Base-by-base conservation (phyloP, 2,329 filamentous ascomycete genomes). In the Tolypocladium cylindrosporum region DNA sequence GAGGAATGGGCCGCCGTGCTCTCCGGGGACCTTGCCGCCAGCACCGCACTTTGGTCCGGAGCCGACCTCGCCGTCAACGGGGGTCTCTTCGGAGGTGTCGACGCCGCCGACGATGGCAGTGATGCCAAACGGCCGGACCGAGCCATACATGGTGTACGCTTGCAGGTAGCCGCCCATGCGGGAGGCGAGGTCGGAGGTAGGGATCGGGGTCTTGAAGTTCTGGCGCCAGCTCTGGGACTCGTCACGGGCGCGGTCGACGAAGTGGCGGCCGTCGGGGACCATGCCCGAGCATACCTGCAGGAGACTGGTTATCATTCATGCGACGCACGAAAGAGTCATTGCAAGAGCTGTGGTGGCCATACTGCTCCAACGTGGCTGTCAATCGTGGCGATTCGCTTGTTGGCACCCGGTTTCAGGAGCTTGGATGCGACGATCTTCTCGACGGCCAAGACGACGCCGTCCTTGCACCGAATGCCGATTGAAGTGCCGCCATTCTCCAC, bases 401-500 rank as follows among this genome's bases (percentile, higher is more conserved):
- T 99, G 69, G 92, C 91, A 69, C 89, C 89, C 34, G 91, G 85
- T 79, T 97, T 97, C 69, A 97, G 82, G 66, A 99, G 85, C 80
- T 97, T 97, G 75, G 92, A 97, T 63, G 87, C 85, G 74, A 97
- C 85, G 70, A 97, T 87, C 83, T 99, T 99, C 81, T 99, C 94
- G 61, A 96, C 87, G 48, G 94, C 94, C 65, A 99, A 83, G 62
- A 99, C 91, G 56, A 99, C 90, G 63, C 94, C 94, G 74, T 97
- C 91, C 78, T 96, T 96, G 83, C 91, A 96, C 73, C 91, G 85
- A 75, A 99, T 96, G 67, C 94, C 94, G 74, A 99, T 86, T 57
- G 92, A 91, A 57, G 94, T 99, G 70, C 94, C 93, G 65, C 93
- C 94, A 70, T 95, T 97, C 79, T 99, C 94, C 63, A 99, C 94